phyloP scores from a whole-genome alignment of 164 flowering plant species.

The Magnolia changhungtana region DNA sequence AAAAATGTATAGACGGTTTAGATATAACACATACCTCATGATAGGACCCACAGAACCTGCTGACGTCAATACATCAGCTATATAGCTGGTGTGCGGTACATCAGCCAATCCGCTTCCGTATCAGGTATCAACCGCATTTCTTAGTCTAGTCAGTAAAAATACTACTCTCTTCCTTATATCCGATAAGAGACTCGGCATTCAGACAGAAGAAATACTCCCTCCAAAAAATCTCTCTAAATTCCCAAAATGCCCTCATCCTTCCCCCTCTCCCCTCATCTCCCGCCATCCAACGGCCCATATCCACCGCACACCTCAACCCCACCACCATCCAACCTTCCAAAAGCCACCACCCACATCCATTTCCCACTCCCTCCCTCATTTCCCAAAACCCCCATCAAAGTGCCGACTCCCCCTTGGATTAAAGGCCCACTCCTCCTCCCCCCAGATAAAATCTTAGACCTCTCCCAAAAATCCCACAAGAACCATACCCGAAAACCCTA shows the following conservation, averaged over 20 bases:
- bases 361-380: neutral
- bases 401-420: slow-evolving; percentile 95
- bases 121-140: too few relatives aligned
- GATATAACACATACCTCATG: too few relatives aligned
- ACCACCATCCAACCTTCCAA: neutral
- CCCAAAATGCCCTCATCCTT: neutral
- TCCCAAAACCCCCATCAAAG: slow-evolving; percentile 25
- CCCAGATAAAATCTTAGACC: slow-evolving; percentile 43
- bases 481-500: slow-evolving; percentile 2
- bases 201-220: neutral
- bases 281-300: slow-evolving; percentile 5
- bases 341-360: neutral
- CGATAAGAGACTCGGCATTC: neutral
- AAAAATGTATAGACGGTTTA: too few relatives aligned
- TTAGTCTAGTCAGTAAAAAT: too few relatives aligned
- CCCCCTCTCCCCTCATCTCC: neutral
- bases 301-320: neutral
- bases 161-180: neutral
- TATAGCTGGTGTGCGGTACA: too few relatives aligned
- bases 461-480: slow-evolving; percentile 24
- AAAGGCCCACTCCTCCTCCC: slow-evolving; percentile 51
- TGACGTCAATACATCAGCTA: too few relatives aligned
- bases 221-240: neutral
- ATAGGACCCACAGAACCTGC: too few relatives aligned
- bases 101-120: too few relatives aligned